phyloP scores from a whole-genome alignment of 2,329 filamentous ascomycete genomes.

The Sporothrix curviconia region DNA sequence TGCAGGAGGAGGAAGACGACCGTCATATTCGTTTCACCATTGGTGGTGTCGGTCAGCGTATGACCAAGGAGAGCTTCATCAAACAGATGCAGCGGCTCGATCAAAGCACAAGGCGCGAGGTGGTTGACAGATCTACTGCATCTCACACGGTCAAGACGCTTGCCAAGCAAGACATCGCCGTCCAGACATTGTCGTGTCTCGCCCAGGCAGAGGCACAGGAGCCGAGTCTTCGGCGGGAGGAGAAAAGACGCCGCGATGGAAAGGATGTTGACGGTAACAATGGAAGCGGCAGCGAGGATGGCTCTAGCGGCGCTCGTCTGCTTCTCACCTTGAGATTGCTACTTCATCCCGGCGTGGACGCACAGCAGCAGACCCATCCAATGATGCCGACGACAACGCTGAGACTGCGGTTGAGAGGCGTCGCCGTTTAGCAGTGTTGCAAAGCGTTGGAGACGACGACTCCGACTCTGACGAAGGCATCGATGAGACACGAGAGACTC shows the following conservation, averaged over 20 bases:
- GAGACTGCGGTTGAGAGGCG: conserved; percentile 67
- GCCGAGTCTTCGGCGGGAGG: not conserved
- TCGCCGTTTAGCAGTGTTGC: conserved; percentile 52
- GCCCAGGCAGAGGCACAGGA: not conserved
- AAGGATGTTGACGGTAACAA: not conserved
- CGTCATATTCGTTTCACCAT: conserved; percentile 70
- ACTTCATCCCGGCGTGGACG: not conserved
- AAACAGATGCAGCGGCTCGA: conserved; percentile 67
- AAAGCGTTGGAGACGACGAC: conserved; percentile 36
- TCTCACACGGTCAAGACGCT: conserved; percentile 42
- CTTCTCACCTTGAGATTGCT: not conserved
- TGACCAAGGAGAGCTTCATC: conserved; percentile 78
- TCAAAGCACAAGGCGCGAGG: conserved; percentile 51
- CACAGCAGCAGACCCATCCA: not conserved
- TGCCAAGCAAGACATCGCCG: conserved; percentile 35
- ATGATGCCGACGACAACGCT: conserved; percentile 3
- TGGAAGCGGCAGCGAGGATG: not conserved
- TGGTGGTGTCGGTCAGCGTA: conserved; percentile 61
- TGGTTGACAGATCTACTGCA: conserved; percentile 46
- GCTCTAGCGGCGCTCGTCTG: conserved; percentile 10
- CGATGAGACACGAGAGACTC: conserved; percentile 53
- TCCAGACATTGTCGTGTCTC: conserved; percentile 7
- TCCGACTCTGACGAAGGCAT: conserved; percentile 31
- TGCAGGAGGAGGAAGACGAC: conserved; percentile 57
- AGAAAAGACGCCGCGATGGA: not conserved